These are phyloP conservation scores for Leptomonas pyrrhocoris DNA, from an alignment of 208 protist species.

Conservation along the genomic window DNA sequence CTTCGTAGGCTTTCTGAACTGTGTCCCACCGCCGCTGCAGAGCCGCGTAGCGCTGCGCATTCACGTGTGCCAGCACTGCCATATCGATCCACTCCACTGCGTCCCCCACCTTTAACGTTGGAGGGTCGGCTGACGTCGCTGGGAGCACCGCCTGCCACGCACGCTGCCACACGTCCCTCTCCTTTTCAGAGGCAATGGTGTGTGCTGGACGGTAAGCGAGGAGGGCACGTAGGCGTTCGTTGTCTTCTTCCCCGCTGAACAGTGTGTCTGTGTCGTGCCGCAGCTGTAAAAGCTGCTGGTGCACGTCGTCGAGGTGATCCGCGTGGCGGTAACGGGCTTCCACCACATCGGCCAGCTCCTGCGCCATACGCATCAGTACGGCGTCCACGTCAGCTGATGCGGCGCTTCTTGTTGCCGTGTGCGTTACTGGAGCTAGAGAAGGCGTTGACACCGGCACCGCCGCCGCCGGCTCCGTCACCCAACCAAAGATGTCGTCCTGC, in stretches of 20 bases:
- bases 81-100: constrained; percentile 14
- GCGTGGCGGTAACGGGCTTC: constrained; percentile 11
- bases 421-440: not conserved
- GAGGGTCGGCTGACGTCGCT: not conserved
- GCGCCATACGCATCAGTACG: constrained; percentile 7
- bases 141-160: constrained; percentile 18
- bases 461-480: constrained; percentile 16
- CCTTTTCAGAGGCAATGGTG: constrained; percentile 18
- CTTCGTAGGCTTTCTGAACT: constrained; percentile 19
- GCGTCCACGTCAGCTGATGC: not conserved
- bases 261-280: constrained; percentile 3
- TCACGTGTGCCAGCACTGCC: constrained; percentile 26
- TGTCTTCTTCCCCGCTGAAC: not conserved
- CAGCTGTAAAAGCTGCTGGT: constrained; percentile 20
- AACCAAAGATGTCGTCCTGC: constrained; percentile 26
- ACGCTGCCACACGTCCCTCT: constrained; percentile 26
- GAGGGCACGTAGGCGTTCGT: not conserved
- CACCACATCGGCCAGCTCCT: constrained; percentile 16
- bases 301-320: constrained; percentile 1
- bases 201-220: constrained; percentile 19
- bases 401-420: not conserved
- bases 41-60: constrained; percentile 21
- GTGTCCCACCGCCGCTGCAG: constrained; percentile 21
- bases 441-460: not conserved
- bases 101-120: not conserved